Percentiles rank a stretch among this genome's conserved stretches.
phyloP scores from a whole-genome alignment of 352 stramenopile species.

The Globisporangium iwayamae region DNA sequence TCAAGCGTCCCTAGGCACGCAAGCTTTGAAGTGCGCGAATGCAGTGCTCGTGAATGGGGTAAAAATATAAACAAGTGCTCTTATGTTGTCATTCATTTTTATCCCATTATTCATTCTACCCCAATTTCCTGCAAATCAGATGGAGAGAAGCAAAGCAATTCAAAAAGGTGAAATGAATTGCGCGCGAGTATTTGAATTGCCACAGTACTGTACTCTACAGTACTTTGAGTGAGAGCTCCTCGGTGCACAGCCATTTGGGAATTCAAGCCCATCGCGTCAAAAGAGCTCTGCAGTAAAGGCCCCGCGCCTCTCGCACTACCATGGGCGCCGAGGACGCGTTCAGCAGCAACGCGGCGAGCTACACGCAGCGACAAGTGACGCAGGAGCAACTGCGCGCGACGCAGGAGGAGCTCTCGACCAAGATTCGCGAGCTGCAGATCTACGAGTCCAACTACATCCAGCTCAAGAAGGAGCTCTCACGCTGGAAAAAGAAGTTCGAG shows the following conservation, averaged over 20 bases:
- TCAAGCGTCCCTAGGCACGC: no score
- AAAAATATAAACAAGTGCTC: no score
- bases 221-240: no score
- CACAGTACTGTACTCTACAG: no score
- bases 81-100: no score
- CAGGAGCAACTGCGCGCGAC: conserved; percentile 66
- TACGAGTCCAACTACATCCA: conserved; percentile 78
- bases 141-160: not conserved
- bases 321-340: conserved; percentile 22
- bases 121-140: not conserved
- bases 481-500: conserved; percentile 88
- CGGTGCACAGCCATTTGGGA: not conserved
- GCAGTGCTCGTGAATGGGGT: no score
- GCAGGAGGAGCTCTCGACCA: conserved; percentile 74
- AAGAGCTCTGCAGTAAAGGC: not conserved
- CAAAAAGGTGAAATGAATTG: not conserved
- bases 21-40: no score
- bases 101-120: no score
- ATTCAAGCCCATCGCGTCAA: not conserved
- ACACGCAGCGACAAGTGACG: conserved; percentile 55
- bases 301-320: not conserved
- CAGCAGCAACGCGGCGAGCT: conserved; percentile 66
- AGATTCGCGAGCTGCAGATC: conserved; percentile 79
- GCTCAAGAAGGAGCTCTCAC: conserved; percentile 70
- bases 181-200: no score